Evolutionary conservation across 164 flowering plant genomes (phyloP), one percentile per base, ranked within the genome.

Genomic region (Vitis rupestris): DNA sequence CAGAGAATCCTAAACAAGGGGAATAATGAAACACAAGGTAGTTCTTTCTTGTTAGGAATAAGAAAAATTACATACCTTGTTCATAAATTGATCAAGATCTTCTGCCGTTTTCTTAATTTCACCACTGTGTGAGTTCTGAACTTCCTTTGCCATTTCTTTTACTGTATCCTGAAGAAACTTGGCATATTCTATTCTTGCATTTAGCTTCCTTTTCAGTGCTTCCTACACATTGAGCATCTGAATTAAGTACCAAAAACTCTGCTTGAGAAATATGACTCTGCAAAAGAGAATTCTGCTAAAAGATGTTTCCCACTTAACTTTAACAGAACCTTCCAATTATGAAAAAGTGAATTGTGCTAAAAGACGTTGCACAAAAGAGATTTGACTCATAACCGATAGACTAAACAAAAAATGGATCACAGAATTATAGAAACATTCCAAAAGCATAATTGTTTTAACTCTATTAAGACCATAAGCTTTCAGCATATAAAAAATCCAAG

Each of bases 71-170:
- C 72, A 67, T 71, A 88, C 99, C 86, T 73, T 87, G 80, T 76
- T 87, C 78, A 95, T 68, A 75, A 95, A 93, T 15, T 85, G 88
- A 83, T 91, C 97, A 72, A 93, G 93, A 83, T 93, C 99, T 77
- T 91, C 94, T 2, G 97, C 99, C 50, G 98, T 91, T 72, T 89
- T 81, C 82, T 91, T 93, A 59, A 79, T 72, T 70, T 95, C 99
- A 73, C 97, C 99, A 86, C 94, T 88, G 50, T 88, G 76, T 55
- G 97, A 83, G 76, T 81, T 84, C 72, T 95, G 88, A 57, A 95
- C 88, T 82, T 95, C 99, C 76, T 90, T 91, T 16, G 99, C 98
- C 99, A 95, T 95, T 84, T 95, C 99, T 80, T 86, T 91, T 48
- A 83, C 99, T 11, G 98, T 95, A 10, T 93, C 95, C 66, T 95